Evolutionary conservation across 2,329 filamentous ascomycete genomes (phyloP).

Genomic region (Alternaria incomplexa): DNA sequence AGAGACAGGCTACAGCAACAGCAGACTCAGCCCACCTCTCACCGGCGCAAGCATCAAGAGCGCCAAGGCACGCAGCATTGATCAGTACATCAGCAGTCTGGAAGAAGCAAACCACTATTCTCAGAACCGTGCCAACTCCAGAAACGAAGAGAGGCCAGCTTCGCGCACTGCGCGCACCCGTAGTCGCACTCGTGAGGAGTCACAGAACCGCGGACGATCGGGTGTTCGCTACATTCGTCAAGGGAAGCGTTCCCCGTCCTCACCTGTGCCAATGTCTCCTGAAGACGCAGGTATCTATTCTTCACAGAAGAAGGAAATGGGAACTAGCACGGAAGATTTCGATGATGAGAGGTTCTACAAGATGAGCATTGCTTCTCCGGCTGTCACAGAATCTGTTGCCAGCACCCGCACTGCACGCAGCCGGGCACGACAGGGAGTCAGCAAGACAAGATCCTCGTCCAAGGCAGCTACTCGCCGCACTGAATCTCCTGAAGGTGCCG

Average conservation of each 20-base stretch:
- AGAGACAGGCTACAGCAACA: conserved; percentile 58
- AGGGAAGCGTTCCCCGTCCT: conserved; percentile 86
- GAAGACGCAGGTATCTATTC: conserved; percentile 69
- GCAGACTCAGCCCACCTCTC: conserved; percentile 56
- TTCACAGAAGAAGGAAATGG: conserved; percentile 50
- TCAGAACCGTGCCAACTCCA: conserved; percentile 46
- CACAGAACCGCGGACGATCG: conserved; percentile 73
- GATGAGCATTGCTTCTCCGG: conserved; percentile 44
- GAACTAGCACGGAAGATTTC: conserved; percentile 53
- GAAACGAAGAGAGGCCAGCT: conserved; percentile 54
- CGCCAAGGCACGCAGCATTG: conserved; percentile 69
- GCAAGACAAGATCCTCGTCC: conserved; percentile 46
- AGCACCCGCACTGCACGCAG: conserved; percentile 46
- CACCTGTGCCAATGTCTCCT: conserved; percentile 91
- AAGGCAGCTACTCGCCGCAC: conserved; percentile 38
- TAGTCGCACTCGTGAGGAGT: conserved; percentile 61
- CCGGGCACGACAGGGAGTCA: conserved; percentile 38
- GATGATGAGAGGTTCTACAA: conserved; percentile 58
- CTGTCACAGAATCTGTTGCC: conserved; percentile 45
- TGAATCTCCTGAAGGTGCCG: conserved; percentile 45
- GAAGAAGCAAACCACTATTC: conserved; percentile 74
- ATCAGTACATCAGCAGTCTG: conserved; percentile 86
- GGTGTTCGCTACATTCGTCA: conserved; percentile 72
- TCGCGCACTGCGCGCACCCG: conserved; percentile 56
- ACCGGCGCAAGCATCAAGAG: conserved; percentile 60